Evolutionary conservation across 1,284 basidiomycete species (phyloP), one percentile per base, ranked within the genome.

Genomic region (Lentinula novae-zelandiae): DNA sequence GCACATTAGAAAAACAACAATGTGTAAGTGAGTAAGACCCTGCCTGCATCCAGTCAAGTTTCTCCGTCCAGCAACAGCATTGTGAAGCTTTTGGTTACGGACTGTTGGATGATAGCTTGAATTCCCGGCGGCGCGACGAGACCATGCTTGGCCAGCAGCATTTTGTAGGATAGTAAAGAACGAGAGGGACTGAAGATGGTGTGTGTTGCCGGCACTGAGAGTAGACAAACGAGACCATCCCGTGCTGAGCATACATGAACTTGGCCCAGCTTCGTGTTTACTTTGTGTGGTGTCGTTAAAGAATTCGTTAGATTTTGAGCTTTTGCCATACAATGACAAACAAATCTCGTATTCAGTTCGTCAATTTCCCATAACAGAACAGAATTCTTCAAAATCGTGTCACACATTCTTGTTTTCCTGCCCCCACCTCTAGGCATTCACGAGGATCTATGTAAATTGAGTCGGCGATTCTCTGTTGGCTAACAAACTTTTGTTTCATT

Each of bases 171-270:
- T 74, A 53, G 75, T 72, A 55, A 73, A 69, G 63, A 82, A 77
- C 10, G 78, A 69, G 10, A 69, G 64, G 51, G 69, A 65, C 63
- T 67, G 62, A 60, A 67, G 58, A 49, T 52, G 67, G 62, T 50
- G 66, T 50, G 53, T 62, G 68, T 73, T 60, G 22, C 53, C 13
- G 63, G 63, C 22, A 20, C 44, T 66, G 69, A 71, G 67, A 68
- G 71, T 71, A 69, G 64, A 65, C 70, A 72, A 74, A 75, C 76
- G 74, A 78, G 72, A 65, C 72, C 79, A 80, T 80, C 73, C 62
- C 60, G 61, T 65, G 70, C 82, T 75, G 76, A 79, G 80, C 85
- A 89, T 88, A 80, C 86, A 87, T 84, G 75, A 76, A 52, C 59
- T 55, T 53, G 10, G 40, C 38, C 17, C 44, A 20, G 44, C 44